Base-by-base conservation (phyloP, 768 basidiomycete genomes). In the Daedaleopsis sinensis region DNA sequence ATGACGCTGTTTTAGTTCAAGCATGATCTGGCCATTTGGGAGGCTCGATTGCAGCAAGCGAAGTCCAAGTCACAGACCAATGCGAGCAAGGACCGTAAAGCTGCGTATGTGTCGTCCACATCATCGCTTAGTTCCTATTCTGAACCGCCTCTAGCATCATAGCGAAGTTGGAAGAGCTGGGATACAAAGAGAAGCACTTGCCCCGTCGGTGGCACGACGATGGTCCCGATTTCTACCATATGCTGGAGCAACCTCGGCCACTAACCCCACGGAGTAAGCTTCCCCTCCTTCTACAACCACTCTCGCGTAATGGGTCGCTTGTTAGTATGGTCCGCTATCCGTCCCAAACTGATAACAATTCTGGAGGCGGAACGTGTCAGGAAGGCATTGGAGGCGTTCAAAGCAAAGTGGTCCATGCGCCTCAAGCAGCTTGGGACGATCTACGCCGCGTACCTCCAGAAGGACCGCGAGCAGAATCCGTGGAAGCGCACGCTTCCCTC, bases 111-210 rank as follows among this genome's bases (percentile, higher is more conserved):
- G 3, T 19, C 35, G 49, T 55, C 18, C 23, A 12, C 4, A 3
- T 49, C 2, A 3, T 15, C 4, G n/a, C 23, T 19, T 13, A 1
- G 5, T 7, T 19, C 47, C 23, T 7, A 48, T 23, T 13, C 8
- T n/a, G n/a, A n/a, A n/a, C n/a, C 23, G 18, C 27, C 36, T 43
- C 11, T 12, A 63, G 62, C 11, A 55, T 63, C 19, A 37, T 49
- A n/a, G 52, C 24, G 16, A 63, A 63, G n/a, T 51, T 58, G 23
- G 18, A 21, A 2, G 51, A 63, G 48, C 35, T 55, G 7, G 62
- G 57, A 1, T 63, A 63, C 48, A n/a, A 36, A 5, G 32, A 21
- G 11, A 32, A 19, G 4, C 57, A 63, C 44, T 55, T n/a, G n/a
- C n/a, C n/a, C n/a, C n/a, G 47, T 23, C 62, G 57, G 6, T 3